A percentile compares a stretch with the other conserved stretches of the same genome.
Evolutionary conservation across 805 yeast genomes (phyloP).

Genomic region (Candida yuanshanica): DNA sequence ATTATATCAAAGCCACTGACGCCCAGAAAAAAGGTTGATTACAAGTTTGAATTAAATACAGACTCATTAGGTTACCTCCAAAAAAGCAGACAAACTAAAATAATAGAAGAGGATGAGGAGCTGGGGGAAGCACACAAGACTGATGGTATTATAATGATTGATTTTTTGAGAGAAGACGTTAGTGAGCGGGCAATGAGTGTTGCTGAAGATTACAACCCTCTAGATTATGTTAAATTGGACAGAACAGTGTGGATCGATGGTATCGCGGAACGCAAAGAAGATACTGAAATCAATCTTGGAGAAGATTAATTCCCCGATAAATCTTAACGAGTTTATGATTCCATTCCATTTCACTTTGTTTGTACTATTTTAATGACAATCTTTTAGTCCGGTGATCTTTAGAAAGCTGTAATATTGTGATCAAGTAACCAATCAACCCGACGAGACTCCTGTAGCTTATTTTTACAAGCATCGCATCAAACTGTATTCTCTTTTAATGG

Average conservation of each 20-base stretch:
- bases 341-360: too few species aligned
- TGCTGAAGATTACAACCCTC: constrained; percentile 10
- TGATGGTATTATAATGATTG: constrained; percentile 10
- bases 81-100: constrained; percentile 1
- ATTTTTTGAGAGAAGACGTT: constrained; percentile 18
- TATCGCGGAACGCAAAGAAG: background rate
- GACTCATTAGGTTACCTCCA: constrained; percentile 3
- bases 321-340: too few species aligned
- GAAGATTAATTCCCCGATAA: too few species aligned
- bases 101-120: constrained; percentile 2
- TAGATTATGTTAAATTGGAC: constrained; percentile 6
- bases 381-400: too few species aligned
- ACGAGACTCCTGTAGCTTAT: too few species aligned
- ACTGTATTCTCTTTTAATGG: too few species aligned
- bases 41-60: background rate
- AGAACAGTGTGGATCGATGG: constrained; percentile 2
- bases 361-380: too few species aligned
- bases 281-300: background rate
- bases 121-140: constrained; percentile 1
- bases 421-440: too few species aligned
- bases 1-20: constrained; percentile 9
- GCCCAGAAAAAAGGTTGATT: constrained; percentile 5
- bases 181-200: constrained; percentile 12
- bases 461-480: too few species aligned
- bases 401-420: too few species aligned